Evolutionary conservation across 2,329 filamentous ascomycete genomes (phyloP).

Genomic region (Fusarium foetens): DNA sequence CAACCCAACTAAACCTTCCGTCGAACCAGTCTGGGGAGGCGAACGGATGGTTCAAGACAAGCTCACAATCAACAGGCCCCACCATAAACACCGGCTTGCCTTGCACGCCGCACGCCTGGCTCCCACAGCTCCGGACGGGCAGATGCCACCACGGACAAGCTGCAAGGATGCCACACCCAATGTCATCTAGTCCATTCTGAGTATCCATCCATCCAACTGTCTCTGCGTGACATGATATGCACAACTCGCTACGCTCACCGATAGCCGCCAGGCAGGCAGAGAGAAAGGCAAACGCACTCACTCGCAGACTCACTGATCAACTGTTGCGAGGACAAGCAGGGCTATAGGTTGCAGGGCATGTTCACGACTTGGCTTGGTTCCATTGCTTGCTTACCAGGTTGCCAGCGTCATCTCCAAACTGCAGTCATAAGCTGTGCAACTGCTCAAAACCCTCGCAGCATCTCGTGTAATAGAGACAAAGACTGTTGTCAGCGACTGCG

Average conservation of each 20-base stretch:
- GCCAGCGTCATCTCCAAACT: conserved; percentile 41
- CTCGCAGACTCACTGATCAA: neutral
- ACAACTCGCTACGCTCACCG: conserved; percentile 34
- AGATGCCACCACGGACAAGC: conserved; percentile 38
- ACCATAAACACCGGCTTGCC: conserved; percentile 42
- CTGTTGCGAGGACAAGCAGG: neutral
- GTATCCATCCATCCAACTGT: conserved; percentile 27
- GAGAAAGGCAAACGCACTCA: conserved; percentile 18
- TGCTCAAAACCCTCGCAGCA: conserved; percentile 26
- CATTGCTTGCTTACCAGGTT: conserved; percentile 17
- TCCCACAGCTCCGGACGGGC: conserved; percentile 40
- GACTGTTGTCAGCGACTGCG: conserved; percentile 8
- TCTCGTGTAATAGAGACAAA: conserved; percentile 5
- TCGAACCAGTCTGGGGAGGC: conserved; percentile 24
- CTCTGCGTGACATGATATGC: conserved; percentile 45
- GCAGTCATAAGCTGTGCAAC: conserved; percentile 24
- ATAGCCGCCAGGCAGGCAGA: conserved; percentile 33
- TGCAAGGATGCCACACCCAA: conserved; percentile 32
- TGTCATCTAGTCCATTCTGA: conserved; percentile 25
- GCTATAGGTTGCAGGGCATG: conserved; percentile 1
- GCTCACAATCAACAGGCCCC: conserved; percentile 34
- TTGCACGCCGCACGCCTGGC: conserved; percentile 27
- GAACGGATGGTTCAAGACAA: conserved; percentile 33
- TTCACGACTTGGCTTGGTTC: conserved; percentile 7
- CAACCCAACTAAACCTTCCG: neutral